phyloP scores from a whole-genome alignment of 306 rosid genomes.

The Citrullus amarus region DNA sequence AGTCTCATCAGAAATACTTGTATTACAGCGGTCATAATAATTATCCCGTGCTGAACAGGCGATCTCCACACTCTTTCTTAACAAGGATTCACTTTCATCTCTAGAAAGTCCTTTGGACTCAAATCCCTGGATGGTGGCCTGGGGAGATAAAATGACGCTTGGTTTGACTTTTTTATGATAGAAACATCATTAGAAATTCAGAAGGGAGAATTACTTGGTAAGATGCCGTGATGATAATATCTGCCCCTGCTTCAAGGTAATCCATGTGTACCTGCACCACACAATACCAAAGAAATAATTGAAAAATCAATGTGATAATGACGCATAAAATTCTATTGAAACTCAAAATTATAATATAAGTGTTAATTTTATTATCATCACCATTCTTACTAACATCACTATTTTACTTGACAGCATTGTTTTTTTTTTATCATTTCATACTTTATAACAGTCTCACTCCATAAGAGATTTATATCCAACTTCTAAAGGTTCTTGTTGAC shows the following conservation, averaged over 20 bases:
- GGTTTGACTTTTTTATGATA: neutral
- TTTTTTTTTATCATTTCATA: neutral
- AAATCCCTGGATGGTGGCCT: slow-evolving; percentile 91
- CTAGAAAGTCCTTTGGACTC: slow-evolving; percentile 66
- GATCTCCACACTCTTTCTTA: slow-evolving; percentile 66
- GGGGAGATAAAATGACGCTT: neutral
- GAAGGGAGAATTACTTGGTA: slow-evolving; percentile 52
- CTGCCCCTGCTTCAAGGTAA: slow-evolving; percentile 89
- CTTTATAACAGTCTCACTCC: neutral
- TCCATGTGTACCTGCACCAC: slow-evolving; percentile 67
- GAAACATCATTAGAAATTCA: neutral
- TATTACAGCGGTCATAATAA: slow-evolving; percentile 38
- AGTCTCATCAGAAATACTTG: slow-evolving; percentile 31
- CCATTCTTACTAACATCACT: too few relatives aligned
- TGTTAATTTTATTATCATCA: neutral
- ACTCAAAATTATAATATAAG: neutral
- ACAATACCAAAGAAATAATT: neutral
- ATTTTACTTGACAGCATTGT: neutral
- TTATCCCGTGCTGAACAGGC: slow-evolving; percentile 64
- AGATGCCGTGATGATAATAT: slow-evolving; percentile 68
- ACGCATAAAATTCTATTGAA: neutral
- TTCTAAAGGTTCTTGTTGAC: neutral
- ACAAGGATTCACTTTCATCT: slow-evolving; percentile 55
- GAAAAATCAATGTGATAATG: neutral
- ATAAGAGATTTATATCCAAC: neutral